Evolutionary conservation across 768 basidiomycete genomes (phyloP).

Genomic region (Russula ochroleuca): DNA sequence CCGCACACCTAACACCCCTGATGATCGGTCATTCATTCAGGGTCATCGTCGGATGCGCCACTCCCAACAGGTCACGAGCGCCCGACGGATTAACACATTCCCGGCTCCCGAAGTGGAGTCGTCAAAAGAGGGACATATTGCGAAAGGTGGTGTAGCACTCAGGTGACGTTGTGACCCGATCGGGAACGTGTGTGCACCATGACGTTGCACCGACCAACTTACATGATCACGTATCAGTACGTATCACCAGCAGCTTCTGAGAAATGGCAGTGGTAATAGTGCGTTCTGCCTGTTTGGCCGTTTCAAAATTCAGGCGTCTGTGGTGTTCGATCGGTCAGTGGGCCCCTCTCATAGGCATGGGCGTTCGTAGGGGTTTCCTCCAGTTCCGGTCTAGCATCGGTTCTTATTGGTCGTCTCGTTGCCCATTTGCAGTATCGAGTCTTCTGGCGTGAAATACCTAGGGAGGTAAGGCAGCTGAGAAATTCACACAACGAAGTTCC

Average conservation of each 20-base stretch:
- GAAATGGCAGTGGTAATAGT: not conserved
- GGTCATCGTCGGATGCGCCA: slow-evolving; percentile 7
- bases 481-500: not conserved
- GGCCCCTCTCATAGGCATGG: not conserved
- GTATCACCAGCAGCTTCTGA: not conserved
- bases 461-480: not conserved
- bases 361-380: not conserved
- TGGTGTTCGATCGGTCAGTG: not conserved
- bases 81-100: not conserved
- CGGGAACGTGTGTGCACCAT: not conserved
- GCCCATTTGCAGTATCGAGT: not conserved
- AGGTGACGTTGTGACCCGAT: not conserved
- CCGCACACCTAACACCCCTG: not conserved
- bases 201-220: too few species aligned
- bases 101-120: not conserved
- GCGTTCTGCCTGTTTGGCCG: too few species aligned
- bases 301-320: not conserved
- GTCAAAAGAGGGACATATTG: not conserved
- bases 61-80: slow-evolving; percentile 2
- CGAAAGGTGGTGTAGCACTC: not conserved
- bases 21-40: slow-evolving; percentile 8
- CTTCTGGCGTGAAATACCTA: not conserved
- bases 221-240: not conserved
- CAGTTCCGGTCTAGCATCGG: not conserved
- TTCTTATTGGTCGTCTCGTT: not conserved